Conservation (phyloP, 2,329 filamentous ascomycete species). For the Colletotrichum incanum region DNA sequence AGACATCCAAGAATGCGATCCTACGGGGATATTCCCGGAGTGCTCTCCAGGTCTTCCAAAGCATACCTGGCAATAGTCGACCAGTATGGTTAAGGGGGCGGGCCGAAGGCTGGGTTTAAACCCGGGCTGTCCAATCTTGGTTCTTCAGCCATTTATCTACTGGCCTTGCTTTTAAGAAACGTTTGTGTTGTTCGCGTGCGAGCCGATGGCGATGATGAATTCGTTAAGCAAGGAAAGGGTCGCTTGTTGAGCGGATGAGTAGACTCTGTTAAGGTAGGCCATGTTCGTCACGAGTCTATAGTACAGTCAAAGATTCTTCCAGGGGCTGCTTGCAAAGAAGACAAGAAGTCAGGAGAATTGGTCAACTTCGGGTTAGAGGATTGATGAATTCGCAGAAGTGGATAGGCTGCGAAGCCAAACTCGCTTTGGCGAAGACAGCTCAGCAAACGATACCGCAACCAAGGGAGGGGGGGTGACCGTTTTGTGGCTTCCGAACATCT, state of each 20-base stretch:
- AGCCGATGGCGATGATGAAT: slow-evolving; percentile 10
- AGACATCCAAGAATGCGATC: slow-evolving; percentile 15
- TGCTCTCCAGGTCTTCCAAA: slow-evolving; percentile 9
- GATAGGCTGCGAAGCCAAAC: not conserved
- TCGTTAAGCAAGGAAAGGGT: slow-evolving; percentile 12
- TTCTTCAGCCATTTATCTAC: not conserved
- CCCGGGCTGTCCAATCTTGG: not conserved
- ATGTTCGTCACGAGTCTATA: not conserved
- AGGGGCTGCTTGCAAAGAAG: not conserved
- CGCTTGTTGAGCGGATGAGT: not conserved
- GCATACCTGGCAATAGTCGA: not conserved
- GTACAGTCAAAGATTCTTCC: not conserved
- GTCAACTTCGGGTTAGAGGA: too few relatives aligned
- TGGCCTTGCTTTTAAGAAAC: not conserved
- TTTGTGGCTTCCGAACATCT: too few relatives aligned
- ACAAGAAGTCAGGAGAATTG: too few relatives aligned
- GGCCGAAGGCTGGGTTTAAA: slow-evolving; percentile 23
- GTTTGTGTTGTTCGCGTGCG: not conserved
- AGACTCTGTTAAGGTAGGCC: not conserved
- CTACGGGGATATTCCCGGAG: slow-evolving; percentile 10
- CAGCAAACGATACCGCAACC: too few relatives aligned
- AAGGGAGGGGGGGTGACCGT: too few relatives aligned
- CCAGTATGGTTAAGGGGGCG: not conserved
- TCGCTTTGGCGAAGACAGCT: too few relatives aligned
- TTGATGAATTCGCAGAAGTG: not conserved